Percentiles rank a stretch among this genome's conserved stretches.
phyloP scores from a whole-genome alignment of 1,139 yeast species.

The Kodamaea alishanica region DNA sequence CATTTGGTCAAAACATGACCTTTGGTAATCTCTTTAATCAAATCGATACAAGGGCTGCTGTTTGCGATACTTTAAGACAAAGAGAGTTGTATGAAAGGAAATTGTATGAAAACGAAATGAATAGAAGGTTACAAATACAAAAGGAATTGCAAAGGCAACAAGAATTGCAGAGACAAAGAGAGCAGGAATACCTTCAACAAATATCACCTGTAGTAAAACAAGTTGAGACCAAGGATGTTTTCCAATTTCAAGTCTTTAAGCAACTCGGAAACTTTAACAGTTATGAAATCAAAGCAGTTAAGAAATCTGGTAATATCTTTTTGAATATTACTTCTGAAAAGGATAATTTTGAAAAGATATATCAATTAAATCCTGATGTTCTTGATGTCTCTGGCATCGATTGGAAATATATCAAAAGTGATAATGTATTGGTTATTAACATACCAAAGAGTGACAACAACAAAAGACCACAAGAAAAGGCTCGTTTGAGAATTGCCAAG shows the following conservation, averaged over 20 bases:
- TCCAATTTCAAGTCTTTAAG: conserved; percentile 40
- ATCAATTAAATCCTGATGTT: conserved; percentile 32
- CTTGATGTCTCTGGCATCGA: conserved; percentile 33
- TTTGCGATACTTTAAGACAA: not conserved
- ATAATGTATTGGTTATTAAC: conserved; percentile 37
- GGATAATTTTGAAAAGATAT: conserved; percentile 34
- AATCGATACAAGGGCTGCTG: not conserved
- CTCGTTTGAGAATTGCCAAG: not conserved
- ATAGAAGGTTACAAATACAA: conserved; percentile 1
- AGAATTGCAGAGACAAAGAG: conserved; percentile 1
- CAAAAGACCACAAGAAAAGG: not conserved
- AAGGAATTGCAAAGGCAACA: conserved; percentile 1
- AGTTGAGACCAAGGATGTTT: conserved; percentile 35
- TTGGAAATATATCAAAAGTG: conserved; percentile 33
- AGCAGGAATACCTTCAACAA: conserved; percentile 1
- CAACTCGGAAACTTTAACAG: conserved; percentile 33
- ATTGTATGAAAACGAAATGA: not conserved
- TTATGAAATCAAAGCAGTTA: conserved; percentile 38
- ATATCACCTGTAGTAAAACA: conserved; percentile 3
- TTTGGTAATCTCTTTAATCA: conserved; percentile 1
- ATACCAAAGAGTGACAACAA: conserved; percentile 29
- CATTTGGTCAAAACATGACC: conserved; percentile 2
- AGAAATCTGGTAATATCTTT: conserved; percentile 11
- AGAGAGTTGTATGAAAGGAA: conserved; percentile 1
- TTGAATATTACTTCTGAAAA: conserved; percentile 18